These are phyloP conservation scores for Coemansia sp. DNA, from an alignment of 192 early-diverging fungal genomes.

Conservation along the genomic window DNA sequence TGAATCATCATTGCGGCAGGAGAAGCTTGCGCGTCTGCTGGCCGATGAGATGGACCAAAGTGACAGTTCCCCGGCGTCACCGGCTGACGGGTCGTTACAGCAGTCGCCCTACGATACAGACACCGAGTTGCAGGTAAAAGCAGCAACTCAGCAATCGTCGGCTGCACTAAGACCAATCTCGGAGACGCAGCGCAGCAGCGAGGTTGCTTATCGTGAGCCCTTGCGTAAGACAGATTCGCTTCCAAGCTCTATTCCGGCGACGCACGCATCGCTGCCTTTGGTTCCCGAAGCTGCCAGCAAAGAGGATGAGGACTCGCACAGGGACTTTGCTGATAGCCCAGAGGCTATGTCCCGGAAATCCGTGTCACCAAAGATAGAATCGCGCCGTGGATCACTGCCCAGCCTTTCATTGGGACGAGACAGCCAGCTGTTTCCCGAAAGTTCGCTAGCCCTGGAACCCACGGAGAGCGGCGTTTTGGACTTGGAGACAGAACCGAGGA, in stretches of 20 bases:
- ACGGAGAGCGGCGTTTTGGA: background rate
- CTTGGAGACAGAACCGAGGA: background rate
- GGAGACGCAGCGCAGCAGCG: slow-evolving; percentile 19
- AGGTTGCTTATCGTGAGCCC: background rate
- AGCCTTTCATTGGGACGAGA: background rate
- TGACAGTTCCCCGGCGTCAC: slow-evolving; percentile 43
- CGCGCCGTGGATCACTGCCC: background rate
- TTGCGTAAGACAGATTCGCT: background rate
- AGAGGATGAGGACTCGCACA: background rate
- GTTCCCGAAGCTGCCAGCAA: background rate
- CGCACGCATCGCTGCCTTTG: background rate
- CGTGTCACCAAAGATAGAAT: background rate
- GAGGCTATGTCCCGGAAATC: background rate
- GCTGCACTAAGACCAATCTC: slow-evolving; percentile 18
- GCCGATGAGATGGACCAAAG: slow-evolving; percentile 32
- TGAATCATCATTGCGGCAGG: slow-evolving; percentile 39
- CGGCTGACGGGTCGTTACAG: slow-evolving; percentile 22
- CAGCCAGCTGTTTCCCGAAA: background rate
- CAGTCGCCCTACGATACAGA: slow-evolving; percentile 15
- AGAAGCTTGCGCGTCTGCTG: slow-evolving; percentile 43
- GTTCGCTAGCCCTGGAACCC: background rate
- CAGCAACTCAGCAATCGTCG: background rate
- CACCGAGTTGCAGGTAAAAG: background rate
- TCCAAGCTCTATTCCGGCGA: background rate
- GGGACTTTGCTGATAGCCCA: background rate